A percentile compares a stretch with the other conserved stretches of the same genome.
phyloP scores from a whole-genome alignment of 495 filamentous ascomycete genomes.

The Lepraria neglecta region DNA sequence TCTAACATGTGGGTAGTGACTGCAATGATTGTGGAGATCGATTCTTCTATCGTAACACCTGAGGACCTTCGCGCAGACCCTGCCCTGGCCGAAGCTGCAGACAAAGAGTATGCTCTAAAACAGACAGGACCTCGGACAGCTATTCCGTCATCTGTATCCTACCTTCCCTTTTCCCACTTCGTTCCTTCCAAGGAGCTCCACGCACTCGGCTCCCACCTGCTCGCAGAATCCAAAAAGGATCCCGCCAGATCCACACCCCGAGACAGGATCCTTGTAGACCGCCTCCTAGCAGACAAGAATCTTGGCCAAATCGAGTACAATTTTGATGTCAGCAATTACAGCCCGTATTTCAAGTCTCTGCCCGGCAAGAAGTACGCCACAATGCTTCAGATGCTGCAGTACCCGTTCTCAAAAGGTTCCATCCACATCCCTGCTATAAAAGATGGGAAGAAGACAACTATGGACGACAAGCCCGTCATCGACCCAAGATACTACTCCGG shows the following conservation, averaged over 20 bases:
- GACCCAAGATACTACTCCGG: conserved; percentile 42
- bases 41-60: conserved; percentile 34
- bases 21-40: conserved; percentile 42
- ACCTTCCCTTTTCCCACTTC: conserved; percentile 39
- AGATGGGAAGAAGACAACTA: conserved; percentile 10
- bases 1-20: conserved; percentile 33
- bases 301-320: conserved; percentile 49
- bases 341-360: conserved; percentile 35
- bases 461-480: conserved; percentile 35
- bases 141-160: conserved; percentile 40
- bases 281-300: conserved; percentile 31
- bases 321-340: conserved; percentile 48
- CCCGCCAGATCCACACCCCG: conserved; percentile 6
- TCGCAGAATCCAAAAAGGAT: conserved; percentile 13
- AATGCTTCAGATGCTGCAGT: conserved; percentile 49
- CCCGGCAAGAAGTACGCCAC: conserved; percentile 45
- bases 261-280: conserved; percentile 29
- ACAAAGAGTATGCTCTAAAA: conserved; percentile 33
- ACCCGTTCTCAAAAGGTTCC: conserved; percentile 45
- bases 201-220: conserved; percentile 11
- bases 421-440: conserved; percentile 39
- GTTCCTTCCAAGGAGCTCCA: conserved; percentile 27
- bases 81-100: conserved; percentile 31
- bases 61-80: conserved; percentile 40
- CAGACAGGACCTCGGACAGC: conserved; percentile 35